These are phyloP conservation scores for Nicotiana obtusifolia DNA, from an alignment of 257 asterid genomes.

Conservation along the genomic window DNA sequence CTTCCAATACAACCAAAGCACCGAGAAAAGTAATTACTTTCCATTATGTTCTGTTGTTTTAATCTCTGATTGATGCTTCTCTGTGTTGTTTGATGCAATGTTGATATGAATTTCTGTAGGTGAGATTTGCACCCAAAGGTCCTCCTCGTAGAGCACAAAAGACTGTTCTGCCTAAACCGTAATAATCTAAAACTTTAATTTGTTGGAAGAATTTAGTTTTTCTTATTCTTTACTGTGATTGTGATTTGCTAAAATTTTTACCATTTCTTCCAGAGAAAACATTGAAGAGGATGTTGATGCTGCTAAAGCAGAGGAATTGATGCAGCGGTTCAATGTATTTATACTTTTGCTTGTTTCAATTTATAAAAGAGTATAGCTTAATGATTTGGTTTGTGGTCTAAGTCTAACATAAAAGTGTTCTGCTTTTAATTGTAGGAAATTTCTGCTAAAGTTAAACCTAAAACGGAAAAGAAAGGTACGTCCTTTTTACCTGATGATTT, in stretches of 20 bases:
- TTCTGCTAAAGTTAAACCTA: slow-evolving; percentile 33
- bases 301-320: slow-evolving; percentile 54
- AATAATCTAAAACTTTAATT: slow-evolving; percentile 20
- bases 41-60: background rate
- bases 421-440: slow-evolving; percentile 46
- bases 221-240: background rate
- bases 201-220: background rate
- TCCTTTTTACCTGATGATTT: background rate
- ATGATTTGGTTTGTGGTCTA: background rate
- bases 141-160: slow-evolving; percentile 61
- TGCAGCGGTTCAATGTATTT: slow-evolving; percentile 54
- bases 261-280: slow-evolving; percentile 50
- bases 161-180: slow-evolving; percentile 52
- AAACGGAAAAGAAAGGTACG: slow-evolving; percentile 64
- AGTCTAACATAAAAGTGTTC: background rate
- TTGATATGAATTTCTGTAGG: slow-evolving; percentile 22
- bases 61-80: background rate
- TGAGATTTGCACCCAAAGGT: slow-evolving; percentile 71
- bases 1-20: slow-evolving; percentile 8
- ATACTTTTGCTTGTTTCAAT: background rate
- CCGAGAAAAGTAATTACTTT: slow-evolving; percentile 30
- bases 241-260: background rate
- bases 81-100: background rate
- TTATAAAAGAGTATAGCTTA: background rate
- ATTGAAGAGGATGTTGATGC: slow-evolving; percentile 50